Conservation (phyloP, 2,329 filamentous ascomycete genomes). For the Aphanoascus verrucosus region DNA sequence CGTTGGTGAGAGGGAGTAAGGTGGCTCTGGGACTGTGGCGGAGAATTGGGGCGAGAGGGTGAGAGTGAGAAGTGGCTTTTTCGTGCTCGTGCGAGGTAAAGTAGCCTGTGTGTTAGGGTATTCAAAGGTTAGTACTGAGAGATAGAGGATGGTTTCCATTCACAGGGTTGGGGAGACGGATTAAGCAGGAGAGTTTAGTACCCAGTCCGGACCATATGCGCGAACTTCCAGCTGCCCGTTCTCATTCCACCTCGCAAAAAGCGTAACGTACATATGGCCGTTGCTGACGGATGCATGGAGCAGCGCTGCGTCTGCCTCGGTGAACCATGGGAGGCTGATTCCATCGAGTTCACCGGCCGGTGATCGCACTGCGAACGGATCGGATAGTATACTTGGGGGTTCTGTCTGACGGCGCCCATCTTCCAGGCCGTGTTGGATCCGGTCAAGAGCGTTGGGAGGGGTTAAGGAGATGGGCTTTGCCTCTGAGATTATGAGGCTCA, state of each 20-base stretch:
- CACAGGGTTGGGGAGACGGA: no score
- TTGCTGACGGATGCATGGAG: not conserved
- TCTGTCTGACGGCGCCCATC: not conserved
- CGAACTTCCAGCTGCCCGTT: not conserved
- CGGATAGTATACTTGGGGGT: not conserved
- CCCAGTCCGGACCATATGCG: constrained; percentile 1
- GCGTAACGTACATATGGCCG: not conserved
- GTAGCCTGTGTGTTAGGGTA: not conserved
- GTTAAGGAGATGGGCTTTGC: not conserved
- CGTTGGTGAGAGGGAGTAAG: not conserved
- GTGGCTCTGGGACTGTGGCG: not conserved
- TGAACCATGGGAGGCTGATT: constrained; percentile 5
- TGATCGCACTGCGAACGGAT: not conserved
- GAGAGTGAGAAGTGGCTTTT: not conserved
- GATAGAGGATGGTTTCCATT: not conserved
- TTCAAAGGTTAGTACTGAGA: not conserved
- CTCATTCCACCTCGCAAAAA: not conserved
- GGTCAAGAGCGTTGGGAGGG: not conserved
- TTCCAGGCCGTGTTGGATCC: no score
- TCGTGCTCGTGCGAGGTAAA: not conserved
- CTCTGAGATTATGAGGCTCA: not conserved
- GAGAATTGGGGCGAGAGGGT: not conserved
- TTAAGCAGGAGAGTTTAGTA: not conserved
- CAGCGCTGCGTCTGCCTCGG: not conserved
- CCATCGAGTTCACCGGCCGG: constrained; percentile 1